Conservation (phyloP, 495 filamentous ascomycete species). For the Daldinia decipiens region DNA sequence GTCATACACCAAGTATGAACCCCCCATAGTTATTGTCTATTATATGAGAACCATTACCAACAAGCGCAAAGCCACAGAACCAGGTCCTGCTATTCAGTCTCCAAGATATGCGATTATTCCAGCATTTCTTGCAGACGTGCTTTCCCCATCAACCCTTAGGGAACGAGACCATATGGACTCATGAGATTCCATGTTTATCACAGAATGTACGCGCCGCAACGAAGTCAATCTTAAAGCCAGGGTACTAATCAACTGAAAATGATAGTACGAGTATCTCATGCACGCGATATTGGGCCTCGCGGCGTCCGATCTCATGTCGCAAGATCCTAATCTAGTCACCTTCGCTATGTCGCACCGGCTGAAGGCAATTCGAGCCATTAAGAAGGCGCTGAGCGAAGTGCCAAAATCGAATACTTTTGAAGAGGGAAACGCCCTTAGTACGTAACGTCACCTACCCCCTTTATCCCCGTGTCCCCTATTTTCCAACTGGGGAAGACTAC, state of each 20-base stretch:
- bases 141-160: slow-evolving; percentile 70
- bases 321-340: slow-evolving; percentile 46
- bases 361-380: slow-evolving; percentile 66
- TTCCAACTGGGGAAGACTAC: too few relatives aligned
- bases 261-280: slow-evolving; percentile 64
- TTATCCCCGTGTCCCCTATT: neutral
- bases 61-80: slow-evolving; percentile 49
- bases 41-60: slow-evolving; percentile 23
- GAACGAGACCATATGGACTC: slow-evolving; percentile 66
- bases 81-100: slow-evolving; percentile 62
- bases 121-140: slow-evolving; percentile 67
- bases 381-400: slow-evolving; percentile 54
- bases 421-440: slow-evolving; percentile 57
- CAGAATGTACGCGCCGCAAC: slow-evolving; percentile 58
- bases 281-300: slow-evolving; percentile 68
- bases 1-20: slow-evolving; percentile 54
- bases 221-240: neutral
- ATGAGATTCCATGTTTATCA: slow-evolving; percentile 65
- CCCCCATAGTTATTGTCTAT: neutral
- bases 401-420: slow-evolving; percentile 49
- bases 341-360: slow-evolving; percentile 64
- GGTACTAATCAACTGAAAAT: neutral
- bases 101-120: slow-evolving; percentile 70
- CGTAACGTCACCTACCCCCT: neutral
- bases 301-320: slow-evolving; percentile 62